A percentile compares a stretch with the other conserved stretches of the same genome.
Conservation (phyloP, 768 basidiomycete species). For the Mycena sanguinolenta region DNA sequence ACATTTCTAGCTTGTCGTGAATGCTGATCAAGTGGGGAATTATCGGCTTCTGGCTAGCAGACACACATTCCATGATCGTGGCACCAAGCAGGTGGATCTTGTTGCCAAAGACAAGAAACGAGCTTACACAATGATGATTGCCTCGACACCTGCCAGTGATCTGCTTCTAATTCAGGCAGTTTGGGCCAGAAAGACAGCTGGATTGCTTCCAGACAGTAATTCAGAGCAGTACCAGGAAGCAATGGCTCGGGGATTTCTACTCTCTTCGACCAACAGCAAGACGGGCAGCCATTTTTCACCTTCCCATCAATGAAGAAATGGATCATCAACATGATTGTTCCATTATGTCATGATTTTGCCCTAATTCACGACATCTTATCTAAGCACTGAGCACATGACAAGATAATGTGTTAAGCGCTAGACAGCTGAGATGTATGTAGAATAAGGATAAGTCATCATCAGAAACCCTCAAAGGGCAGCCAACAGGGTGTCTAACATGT, state of each 20-base stretch:
- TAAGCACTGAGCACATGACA: no score
- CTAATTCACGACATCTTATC: no score
- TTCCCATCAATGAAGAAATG: constrained; percentile 19
- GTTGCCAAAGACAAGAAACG: constrained; percentile 33
- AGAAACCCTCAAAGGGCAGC: no score
- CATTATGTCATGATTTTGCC: constrained; percentile 11
- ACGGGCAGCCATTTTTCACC: constrained; percentile 15
- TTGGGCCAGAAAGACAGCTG: constrained; percentile 22
- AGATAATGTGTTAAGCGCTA: no score
- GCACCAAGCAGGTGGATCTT: constrained; percentile 41
- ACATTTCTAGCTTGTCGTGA: constrained; percentile 17
- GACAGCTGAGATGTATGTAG: no score
- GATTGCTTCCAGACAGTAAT: constrained; percentile 22
- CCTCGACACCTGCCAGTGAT: constrained; percentile 31
- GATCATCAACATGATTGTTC: constrained; percentile 26
- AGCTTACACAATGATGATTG: constrained; percentile 40
- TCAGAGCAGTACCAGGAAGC: constrained; percentile 17
- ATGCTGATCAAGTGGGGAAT: constrained; percentile 34
- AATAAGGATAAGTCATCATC: no score
- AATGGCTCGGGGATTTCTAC: constrained; percentile 22
- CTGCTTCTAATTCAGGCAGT: constrained; percentile 43
- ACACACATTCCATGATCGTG: no score
- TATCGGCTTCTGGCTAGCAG: constrained; percentile 23
- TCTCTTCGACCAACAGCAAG: constrained; percentile 34
- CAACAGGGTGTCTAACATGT: no score